Evolutionary conservation across 2,329 filamentous ascomycete species (phyloP).

Genomic region (Sarocladium oryzae): DNA sequence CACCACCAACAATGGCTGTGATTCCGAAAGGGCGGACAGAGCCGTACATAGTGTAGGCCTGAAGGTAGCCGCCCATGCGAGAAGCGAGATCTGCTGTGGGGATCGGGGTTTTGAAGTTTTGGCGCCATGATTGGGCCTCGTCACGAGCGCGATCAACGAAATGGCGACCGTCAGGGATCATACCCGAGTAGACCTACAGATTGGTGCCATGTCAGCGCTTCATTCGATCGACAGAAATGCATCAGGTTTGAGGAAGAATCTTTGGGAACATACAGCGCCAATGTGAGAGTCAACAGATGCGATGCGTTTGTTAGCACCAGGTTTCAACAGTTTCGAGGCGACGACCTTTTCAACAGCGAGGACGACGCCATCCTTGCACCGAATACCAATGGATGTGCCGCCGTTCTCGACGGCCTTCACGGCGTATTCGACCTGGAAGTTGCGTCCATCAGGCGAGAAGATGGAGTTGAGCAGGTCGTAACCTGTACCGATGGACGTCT

Average conservation of each 20-base stretch:
- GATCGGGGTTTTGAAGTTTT: conserved; percentile 91
- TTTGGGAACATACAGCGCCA: conserved; percentile 66
- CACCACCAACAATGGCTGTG: conserved; percentile 87
- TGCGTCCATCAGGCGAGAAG: conserved; percentile 97
- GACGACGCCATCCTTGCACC: conserved; percentile 95
- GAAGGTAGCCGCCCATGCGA: conserved; percentile 91
- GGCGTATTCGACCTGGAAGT: conserved; percentile 99
- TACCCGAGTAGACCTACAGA: conserved; percentile 78
- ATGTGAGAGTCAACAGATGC: conserved; percentile 89
- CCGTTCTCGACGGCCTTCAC: conserved; percentile 98
- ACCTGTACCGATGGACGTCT: conserved; percentile 99
- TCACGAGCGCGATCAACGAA: conserved; percentile 92
- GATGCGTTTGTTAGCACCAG: conserved; percentile 95
- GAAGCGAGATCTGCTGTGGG: conserved; percentile 80
- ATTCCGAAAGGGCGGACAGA: conserved; percentile 96
- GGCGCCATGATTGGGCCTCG: conserved; percentile 86
- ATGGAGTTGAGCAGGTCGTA: conserved; percentile 99
- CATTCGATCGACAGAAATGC: neutral
- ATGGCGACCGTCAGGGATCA: conserved; percentile 91
- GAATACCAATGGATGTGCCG: conserved; percentile 90
- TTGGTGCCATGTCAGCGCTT: neutral
- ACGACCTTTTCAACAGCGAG: conserved; percentile 96
- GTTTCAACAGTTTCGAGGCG: conserved; percentile 89
- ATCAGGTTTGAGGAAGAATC: neutral
- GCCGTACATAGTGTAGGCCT: conserved; percentile 96